Percentiles rank a stretch among this genome's conserved stretches.
phyloP scores from a whole-genome alignment of 805 yeast genomes.

The Cyberlindnera mycetangii region DNA sequence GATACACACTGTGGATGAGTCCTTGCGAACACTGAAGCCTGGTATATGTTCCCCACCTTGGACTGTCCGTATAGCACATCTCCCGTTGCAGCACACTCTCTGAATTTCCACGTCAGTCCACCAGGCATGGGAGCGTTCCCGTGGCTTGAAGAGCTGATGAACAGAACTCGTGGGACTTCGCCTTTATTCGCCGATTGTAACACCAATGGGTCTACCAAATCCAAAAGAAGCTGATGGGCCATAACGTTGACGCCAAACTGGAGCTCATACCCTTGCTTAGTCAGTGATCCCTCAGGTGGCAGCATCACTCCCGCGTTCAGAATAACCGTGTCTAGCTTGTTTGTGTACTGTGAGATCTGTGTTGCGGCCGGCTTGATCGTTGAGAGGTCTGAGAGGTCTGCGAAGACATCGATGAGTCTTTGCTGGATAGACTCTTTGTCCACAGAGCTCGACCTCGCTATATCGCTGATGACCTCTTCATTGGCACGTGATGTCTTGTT shows the following conservation, averaged over 20 bases:
- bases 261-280: conserved; percentile 44
- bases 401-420: conserved; percentile 23
- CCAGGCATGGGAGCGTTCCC: conserved; percentile 31
- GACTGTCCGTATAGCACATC: conserved; percentile 35
- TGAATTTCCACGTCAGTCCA: conserved; percentile 34
- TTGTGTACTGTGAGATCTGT: conserved; percentile 24
- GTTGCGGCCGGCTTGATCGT: conserved; percentile 38
- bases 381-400: neutral
- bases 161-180: conserved; percentile 40
- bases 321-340: conserved; percentile 35
- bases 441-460: conserved; percentile 13
- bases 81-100: conserved; percentile 11
- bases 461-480: conserved; percentile 25
- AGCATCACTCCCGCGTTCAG: conserved; percentile 46
- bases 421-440: conserved; percentile 13
- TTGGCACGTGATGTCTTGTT: conserved; percentile 33
- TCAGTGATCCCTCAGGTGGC: conserved; percentile 34
- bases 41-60: conserved; percentile 40
- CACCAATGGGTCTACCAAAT: conserved; percentile 37
- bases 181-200: conserved; percentile 30
- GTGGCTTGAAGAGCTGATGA: conserved; percentile 40
- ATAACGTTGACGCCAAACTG: conserved; percentile 46
- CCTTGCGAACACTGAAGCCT: conserved; percentile 35
- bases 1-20: conserved; percentile 31
- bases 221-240: conserved; percentile 43